A percentile compares a stretch with the other conserved stretches of the same genome.
Evolutionary conservation across 352 stramenopile genomes (phyloP).

Genomic region (Peronospora belbahrii): DNA sequence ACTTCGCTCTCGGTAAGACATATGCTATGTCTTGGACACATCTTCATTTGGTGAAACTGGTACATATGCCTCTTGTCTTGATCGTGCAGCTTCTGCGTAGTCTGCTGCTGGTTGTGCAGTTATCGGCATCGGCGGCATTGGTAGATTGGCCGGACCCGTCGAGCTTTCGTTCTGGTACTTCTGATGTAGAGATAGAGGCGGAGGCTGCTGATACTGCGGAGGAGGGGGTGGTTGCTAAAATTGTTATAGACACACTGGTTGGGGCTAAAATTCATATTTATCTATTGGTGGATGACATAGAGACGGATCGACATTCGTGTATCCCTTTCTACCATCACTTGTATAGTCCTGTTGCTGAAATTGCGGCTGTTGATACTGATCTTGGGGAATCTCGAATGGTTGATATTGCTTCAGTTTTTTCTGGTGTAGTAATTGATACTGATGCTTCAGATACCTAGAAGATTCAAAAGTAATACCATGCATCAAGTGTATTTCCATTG

Average conservation of each 20-base stretch:
- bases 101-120: constrained; percentile 8
- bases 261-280: constrained; percentile 10
- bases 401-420: constrained; percentile 7
- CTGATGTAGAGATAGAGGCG: background rate
- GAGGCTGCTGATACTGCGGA: constrained; percentile 3
- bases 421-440: constrained; percentile 3
- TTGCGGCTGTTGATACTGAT: constrained; percentile 5
- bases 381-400: constrained; percentile 7
- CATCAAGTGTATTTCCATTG: too few species aligned
- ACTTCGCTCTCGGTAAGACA: constrained; percentile 3
- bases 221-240: background rate
- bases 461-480: too few species aligned
- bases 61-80: too few species aligned
- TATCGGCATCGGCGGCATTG: constrained; percentile 6
- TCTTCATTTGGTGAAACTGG: constrained; percentile 7
- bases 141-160: constrained; percentile 12
- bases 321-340: constrained; percentile 4
- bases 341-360: constrained; percentile 14
- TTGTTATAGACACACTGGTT: constrained; percentile 10
- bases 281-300: constrained; percentile 11
- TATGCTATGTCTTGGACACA: background rate
- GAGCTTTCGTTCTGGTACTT: constrained; percentile 5
- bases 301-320: constrained; percentile 8
- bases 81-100: constrained; percentile 30
- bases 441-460: constrained; percentile 3